Base-by-base conservation (phyloP, 1,284 basidiomycete genomes). In the Boletellus sp. region DNA sequence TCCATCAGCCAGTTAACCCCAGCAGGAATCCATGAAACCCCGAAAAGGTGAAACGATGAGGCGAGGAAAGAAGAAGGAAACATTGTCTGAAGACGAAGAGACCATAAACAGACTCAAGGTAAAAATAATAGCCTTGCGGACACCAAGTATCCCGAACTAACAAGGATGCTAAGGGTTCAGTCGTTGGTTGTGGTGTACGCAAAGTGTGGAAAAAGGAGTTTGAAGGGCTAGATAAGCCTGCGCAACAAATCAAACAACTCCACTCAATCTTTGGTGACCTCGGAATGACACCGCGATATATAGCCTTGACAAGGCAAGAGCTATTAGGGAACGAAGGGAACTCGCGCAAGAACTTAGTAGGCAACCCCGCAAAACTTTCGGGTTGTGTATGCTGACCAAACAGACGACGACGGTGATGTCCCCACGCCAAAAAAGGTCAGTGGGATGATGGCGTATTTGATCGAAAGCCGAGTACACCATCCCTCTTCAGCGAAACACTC, bases 121-220 rank as follows among this genome's bases (percentile, higher is more conserved):
- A 54, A 34, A n/a, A n/a, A n/a, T n/a, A n/a, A n/a, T n/a, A n/a
- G 54, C 42, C 38, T 10, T 23, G 8, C 2, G n/a, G 27, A 10
- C 29, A 35, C n/a, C 19, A 2, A 17, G 4, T 10, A 1, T 39
- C n/a, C 27, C 21, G 35, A 5, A 14, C 17, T 46, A 25, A 50
- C 25, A 1, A 5, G 1, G 8, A 10, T 21, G 39, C 19, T 35
- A 43, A 87, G 85, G 71, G 78, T 20, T 72, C 90, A 19, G 80
- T 94, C 1, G 67, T 78, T 8, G 87, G 87, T 0, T 93, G 91
- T 55, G 91, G 91, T 5, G 74, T 88, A 5, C 79, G 89, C 45
- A 92, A 89, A 67, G 73, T 80, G 22, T 94, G 91, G 91, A 78
- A 74, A 14, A 89, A 82, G 61, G 80, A 91, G 53, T 86, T 93